Evolutionary conservation across 2,329 filamentous ascomycete genomes (phyloP).

Genomic region (Penicillium sclerotigenum): DNA sequence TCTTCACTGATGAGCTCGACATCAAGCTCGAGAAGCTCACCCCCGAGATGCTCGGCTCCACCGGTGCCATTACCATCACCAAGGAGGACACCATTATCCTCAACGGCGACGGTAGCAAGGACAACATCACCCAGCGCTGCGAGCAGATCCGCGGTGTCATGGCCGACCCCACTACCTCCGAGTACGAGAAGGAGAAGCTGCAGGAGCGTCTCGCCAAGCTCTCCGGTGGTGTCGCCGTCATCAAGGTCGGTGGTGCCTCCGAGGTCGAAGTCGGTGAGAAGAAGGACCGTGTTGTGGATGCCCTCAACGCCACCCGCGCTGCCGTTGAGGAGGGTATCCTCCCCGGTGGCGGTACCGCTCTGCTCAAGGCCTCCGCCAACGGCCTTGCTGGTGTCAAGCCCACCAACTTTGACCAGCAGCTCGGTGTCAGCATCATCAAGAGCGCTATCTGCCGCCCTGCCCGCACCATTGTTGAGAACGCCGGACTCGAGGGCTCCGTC

Average conservation of each 20-base stretch:
- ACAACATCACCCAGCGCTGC: slow-evolving; percentile 87
- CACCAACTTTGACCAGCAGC: slow-evolving; percentile 97
- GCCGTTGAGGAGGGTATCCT: slow-evolving; percentile 99
- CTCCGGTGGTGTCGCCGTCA: slow-evolving; percentile 96
- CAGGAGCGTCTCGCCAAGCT: slow-evolving; percentile 99
- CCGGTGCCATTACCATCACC: slow-evolving; percentile 98
- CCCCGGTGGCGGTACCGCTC: slow-evolving; percentile 94
- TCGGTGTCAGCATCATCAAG: slow-evolving; percentile 96
- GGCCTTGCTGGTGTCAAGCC: slow-evolving; percentile 79
- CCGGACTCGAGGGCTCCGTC: slow-evolving; percentile 90
- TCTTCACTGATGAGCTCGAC: slow-evolving; percentile 98
- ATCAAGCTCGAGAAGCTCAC: slow-evolving; percentile 99
- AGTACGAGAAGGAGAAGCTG: slow-evolving; percentile 99
- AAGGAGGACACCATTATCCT: slow-evolving; percentile 99
- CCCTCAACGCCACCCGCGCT: slow-evolving; percentile 93
- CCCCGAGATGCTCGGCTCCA: slow-evolving; percentile 91
- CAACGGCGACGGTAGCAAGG: slow-evolving; percentile 95
- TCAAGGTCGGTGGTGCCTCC: slow-evolving; percentile 96
- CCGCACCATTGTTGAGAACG: slow-evolving; percentile 95
- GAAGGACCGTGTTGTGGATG: slow-evolving; percentile 99
- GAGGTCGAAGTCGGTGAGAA: slow-evolving; percentile 99
- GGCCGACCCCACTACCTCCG: slow-evolving; percentile 85
- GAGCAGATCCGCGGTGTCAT: slow-evolving; percentile 99
- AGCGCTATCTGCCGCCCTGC: slow-evolving; percentile 95
- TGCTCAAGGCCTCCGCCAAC: slow-evolving; percentile 94